Conservation (phyloP, 73 alveolate genomes). For the Tetrahymena borealis region DNA sequence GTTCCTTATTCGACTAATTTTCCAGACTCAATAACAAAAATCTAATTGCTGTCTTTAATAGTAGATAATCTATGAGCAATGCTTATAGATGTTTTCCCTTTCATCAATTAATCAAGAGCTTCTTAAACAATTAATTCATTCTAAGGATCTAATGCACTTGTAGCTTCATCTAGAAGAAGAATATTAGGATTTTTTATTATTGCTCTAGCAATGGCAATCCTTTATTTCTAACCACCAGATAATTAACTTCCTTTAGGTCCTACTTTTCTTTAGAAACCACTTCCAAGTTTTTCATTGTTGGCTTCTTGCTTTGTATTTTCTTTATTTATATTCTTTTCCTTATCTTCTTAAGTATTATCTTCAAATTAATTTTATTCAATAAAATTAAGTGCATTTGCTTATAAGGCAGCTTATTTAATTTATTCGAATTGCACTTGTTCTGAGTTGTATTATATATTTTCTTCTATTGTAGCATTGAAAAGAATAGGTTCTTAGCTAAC, state of each 20-base stretch:
- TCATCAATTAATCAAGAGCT: slow-evolving; percentile 63
- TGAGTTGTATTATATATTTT: slow-evolving; percentile 49
- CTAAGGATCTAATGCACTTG: slow-evolving; percentile 82
- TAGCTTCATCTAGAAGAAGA: slow-evolving; percentile 83
- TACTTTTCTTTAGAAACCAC: slow-evolving; percentile 25
- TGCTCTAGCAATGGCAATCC: slow-evolving; percentile 89
- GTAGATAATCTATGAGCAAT: slow-evolving; percentile 80
- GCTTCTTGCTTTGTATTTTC: slow-evolving; percentile 17
- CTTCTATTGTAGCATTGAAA: slow-evolving; percentile 58
- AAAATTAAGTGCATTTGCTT: slow-evolving; percentile 52
- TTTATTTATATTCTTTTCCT: not conserved
- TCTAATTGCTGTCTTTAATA: slow-evolving; percentile 57
- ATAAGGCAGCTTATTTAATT: slow-evolving; percentile 54
- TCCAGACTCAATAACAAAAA: slow-evolving; percentile 60
- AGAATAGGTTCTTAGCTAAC: slow-evolving; percentile 81
- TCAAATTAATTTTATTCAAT: slow-evolving; percentile 29
- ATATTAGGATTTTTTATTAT: slow-evolving; percentile 63
- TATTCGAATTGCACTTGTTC: slow-evolving; percentile 54
- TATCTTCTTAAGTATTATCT: not conserved
- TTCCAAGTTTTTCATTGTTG: slow-evolving; percentile 4
- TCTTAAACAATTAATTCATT: slow-evolving; percentile 67
- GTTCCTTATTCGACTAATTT: slow-evolving; percentile 65
- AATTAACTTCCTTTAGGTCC: slow-evolving; percentile 48
- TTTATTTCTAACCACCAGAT: slow-evolving; percentile 89
- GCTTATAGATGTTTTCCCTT: slow-evolving; percentile 61